Conservation (phyloP, 2,329 filamentous ascomycete genomes). For the Alternaria incomplexa region DNA sequence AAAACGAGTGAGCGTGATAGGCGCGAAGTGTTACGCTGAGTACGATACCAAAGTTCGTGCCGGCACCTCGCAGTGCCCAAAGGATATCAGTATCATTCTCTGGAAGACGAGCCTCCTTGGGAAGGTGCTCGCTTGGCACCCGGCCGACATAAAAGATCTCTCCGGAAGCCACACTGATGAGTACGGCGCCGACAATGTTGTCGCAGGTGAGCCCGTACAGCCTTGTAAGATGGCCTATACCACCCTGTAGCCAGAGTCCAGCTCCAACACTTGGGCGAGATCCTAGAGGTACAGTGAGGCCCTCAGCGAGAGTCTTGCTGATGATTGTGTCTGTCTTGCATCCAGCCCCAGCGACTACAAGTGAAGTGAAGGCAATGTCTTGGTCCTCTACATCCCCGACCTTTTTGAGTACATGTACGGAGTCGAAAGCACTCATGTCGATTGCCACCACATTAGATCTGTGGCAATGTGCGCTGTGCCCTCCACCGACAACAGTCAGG, state of each 20-base stretch:
- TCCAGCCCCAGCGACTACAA: slow-evolving; percentile 62
- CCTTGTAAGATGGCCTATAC: slow-evolving; percentile 66
- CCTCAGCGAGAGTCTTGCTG: slow-evolving; percentile 52
- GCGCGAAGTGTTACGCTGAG: slow-evolving; percentile 61
- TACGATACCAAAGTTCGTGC: slow-evolving; percentile 66
- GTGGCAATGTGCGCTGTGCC: slow-evolving; percentile 67
- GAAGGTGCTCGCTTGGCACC: slow-evolving; percentile 57
- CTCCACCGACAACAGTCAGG: slow-evolving; percentile 62
- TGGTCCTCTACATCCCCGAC: slow-evolving; percentile 24
- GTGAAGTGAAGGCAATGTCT: slow-evolving; percentile 14
- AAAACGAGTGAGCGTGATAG: slow-evolving; percentile 51
- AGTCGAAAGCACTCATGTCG: slow-evolving; percentile 64
- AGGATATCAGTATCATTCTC: slow-evolving; percentile 60
- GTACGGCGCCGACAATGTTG: slow-evolving; percentile 64
- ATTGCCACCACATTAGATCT: slow-evolving; percentile 60
- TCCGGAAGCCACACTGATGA: slow-evolving; percentile 60
- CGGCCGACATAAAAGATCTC: slow-evolving; percentile 58
- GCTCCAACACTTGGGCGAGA: slow-evolving; percentile 68
- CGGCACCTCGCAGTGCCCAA: slow-evolving; percentile 66
- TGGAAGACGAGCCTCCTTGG: slow-evolving; percentile 50
- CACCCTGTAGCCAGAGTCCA: slow-evolving; percentile 69
- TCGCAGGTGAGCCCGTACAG: slow-evolving; percentile 65
- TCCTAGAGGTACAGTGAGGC: slow-evolving; percentile 65
- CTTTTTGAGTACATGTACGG: slow-evolving; percentile 53
- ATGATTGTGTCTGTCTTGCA: slow-evolving; percentile 64